A percentile compares a stretch with the other conserved stretches of the same genome.
Conservation (phyloP, 441 rosid species). For the Iberis amara region DNA sequence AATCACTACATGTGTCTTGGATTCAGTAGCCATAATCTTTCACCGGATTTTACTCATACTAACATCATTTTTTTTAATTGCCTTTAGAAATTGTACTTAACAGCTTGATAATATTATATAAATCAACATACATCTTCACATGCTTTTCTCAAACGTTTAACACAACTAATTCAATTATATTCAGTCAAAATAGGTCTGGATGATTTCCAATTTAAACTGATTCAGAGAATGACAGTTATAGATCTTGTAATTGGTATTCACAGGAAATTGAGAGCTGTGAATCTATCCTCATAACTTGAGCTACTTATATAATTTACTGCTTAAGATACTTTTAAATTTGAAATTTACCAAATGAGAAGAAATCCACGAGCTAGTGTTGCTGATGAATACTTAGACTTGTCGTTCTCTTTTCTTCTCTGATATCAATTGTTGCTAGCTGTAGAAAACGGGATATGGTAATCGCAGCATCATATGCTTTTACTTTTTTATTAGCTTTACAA, state of each 20-base stretch:
- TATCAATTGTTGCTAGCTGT: conserved; percentile 2
- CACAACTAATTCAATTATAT: too few relatives aligned
- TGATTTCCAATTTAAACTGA: too few relatives aligned
- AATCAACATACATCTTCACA: too few relatives aligned
- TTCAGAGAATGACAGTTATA: too few relatives aligned
- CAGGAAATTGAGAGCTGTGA: too few relatives aligned
- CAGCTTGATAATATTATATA: too few relatives aligned
- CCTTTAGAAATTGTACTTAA: too few relatives aligned
- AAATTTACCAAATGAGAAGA: conserved; percentile 18
- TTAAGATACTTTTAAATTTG: not conserved
- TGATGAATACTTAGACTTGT: not conserved
- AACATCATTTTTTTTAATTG: too few relatives aligned
- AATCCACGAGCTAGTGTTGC: conserved; percentile 1
- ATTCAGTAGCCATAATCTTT: conserved; percentile 19
- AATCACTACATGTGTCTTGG: conserved; percentile 22
- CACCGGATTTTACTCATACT: conserved; percentile 21
- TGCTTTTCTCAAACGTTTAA: too few relatives aligned
- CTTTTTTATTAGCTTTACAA: conserved; percentile 17
- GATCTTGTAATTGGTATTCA: too few relatives aligned
- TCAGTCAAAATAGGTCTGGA: too few relatives aligned
- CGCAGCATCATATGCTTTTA: not conserved
- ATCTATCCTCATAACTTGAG: conserved; percentile 7
- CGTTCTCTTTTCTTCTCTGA: not conserved
- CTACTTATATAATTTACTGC: conserved; percentile 1
- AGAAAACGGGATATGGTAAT: conserved; percentile 10